phyloP scores from a whole-genome alignment of 116 monocot species.

The Thalassia testudinum region DNA sequence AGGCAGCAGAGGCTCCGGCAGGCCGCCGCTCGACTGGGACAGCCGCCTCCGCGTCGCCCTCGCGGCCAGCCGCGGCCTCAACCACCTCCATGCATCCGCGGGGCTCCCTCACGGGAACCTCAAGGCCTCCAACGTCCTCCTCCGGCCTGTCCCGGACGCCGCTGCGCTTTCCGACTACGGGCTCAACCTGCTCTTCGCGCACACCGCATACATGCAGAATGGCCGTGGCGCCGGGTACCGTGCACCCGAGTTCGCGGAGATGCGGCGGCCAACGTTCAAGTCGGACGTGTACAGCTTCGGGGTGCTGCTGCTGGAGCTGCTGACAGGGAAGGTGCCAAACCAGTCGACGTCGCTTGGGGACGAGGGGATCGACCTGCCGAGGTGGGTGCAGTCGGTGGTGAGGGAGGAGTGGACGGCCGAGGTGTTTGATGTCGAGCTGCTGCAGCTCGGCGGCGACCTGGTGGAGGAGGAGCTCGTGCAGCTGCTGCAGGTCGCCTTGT shows the following conservation, averaged over 20 bases:
- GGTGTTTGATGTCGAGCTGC: conserved; percentile 32
- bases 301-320: conserved; percentile 35
- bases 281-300: conserved; percentile 39
- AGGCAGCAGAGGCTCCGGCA: conserved; percentile 67
- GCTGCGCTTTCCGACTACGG: conserved; percentile 30
- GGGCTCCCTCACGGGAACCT: conserved; percentile 24
- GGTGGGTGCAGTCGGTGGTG: conserved; percentile 46
- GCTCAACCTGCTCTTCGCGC: conserved; percentile 15
- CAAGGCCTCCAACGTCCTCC: conserved; percentile 40
- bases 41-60: conserved; percentile 31
- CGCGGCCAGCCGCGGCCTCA: conserved; percentile 23
- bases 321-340: conserved; percentile 29
- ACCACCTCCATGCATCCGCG: conserved; percentile 23
- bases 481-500: conserved; percentile 35
- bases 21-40: conserved; percentile 66
- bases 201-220: not conserved
- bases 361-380: conserved; percentile 26
- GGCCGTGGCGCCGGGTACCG: conserved; percentile 17
- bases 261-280: conserved; percentile 15
- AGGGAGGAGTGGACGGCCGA: conserved; percentile 47
- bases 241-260: conserved; percentile 22
- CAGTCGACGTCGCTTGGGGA: conserved; percentile 11
- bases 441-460: not conserved
- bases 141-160: conserved; percentile 11
- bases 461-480: conserved; percentile 40